Base-by-base conservation (phyloP, 306 rosid genomes). In the Gleditsia sinensis region DNA sequence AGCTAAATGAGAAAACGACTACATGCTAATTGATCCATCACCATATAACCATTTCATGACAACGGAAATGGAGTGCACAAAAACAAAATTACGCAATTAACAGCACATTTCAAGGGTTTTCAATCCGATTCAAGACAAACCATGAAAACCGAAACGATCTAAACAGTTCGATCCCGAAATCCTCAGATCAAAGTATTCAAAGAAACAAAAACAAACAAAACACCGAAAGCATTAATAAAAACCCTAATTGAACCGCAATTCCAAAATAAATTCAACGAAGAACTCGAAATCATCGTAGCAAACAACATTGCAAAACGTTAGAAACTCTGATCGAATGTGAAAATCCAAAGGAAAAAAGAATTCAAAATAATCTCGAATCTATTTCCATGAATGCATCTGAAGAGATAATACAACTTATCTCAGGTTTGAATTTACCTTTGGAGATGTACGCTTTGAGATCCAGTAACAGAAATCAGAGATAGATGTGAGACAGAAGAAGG, bases 351-450 rank as follows among this genome's bases (percentile, higher is more conserved):
- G 3, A 13, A 19, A 14, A 11, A 37, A 4, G 12, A 40, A 37
- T 6, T 37, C 14, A 55, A 55, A 21, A 57, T 14, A 21, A 55
- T 7, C 9, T 32, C 12, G 6, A 48, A 67, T 27, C 37, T 0
- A 4, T 1, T 23, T 32, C 59, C 21, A 32, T 25, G 24, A 69
- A 80, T 11, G 21, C 11, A 48, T 49, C 62, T 12, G 3, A 46
- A 30, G 30, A 10, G 40, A 82, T 39, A 12, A 2, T 12, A 25
- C 30, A 61, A 20, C 14, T n/a, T 66, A 84, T 86, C 86, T 82
- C 75, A 70, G 71, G 12, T 14, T 67, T 3, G 75, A 67, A 70
- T 12, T 71, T 78, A 91, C 95, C 97, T 84, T 84, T 25, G 75
- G 70, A 76, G 78, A 83, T 60, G 78, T 71, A 66, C 81, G 70